Conservation (phyloP, 805 yeast genomes). For the Ogataea parapolymorpha region DNA sequence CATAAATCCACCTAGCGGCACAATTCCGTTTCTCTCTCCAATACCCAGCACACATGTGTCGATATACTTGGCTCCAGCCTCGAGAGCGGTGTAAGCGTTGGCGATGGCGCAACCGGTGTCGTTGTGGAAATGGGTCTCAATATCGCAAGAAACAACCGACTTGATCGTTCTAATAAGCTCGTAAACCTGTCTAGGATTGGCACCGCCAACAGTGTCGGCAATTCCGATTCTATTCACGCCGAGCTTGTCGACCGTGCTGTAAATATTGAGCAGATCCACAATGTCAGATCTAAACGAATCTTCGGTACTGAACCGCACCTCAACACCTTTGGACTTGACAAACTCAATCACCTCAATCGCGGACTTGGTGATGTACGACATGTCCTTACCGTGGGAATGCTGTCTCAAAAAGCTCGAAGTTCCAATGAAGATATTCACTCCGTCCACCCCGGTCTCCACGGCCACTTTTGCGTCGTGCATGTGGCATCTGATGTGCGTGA, state of each 20-base stretch:
- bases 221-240: constrained; percentile 99
- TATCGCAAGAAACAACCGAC: constrained; percentile 92
- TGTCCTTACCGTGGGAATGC: constrained; percentile 96
- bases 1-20: constrained; percentile 97
- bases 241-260: constrained; percentile 93
- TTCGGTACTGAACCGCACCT: constrained; percentile 94
- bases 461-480: constrained; percentile 99
- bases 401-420: constrained; percentile 93
- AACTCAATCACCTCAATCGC: constrained; percentile 97
- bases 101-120: constrained; percentile 99
- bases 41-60: constrained; percentile 96
- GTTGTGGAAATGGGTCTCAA: constrained; percentile 98
- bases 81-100: constrained; percentile 96
- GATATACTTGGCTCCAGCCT: constrained; percentile 93
- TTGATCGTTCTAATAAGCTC: constrained; percentile 92
- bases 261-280: constrained; percentile 91
- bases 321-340: constrained; percentile 95
- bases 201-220: constrained; percentile 99
- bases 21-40: constrained; percentile 98
- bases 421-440: constrained; percentile 97
- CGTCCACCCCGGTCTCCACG: constrained; percentile 97
- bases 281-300: constrained; percentile 97
- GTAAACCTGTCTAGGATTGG: constrained; percentile 98
- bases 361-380: constrained; percentile 93
- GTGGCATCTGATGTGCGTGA: constrained; percentile 96